Evolutionary conservation across 208 protist genomes (phyloP), one percentile per base, ranked within the genome.

Genomic region (Acanthamoeba lugdunensis): DNA sequence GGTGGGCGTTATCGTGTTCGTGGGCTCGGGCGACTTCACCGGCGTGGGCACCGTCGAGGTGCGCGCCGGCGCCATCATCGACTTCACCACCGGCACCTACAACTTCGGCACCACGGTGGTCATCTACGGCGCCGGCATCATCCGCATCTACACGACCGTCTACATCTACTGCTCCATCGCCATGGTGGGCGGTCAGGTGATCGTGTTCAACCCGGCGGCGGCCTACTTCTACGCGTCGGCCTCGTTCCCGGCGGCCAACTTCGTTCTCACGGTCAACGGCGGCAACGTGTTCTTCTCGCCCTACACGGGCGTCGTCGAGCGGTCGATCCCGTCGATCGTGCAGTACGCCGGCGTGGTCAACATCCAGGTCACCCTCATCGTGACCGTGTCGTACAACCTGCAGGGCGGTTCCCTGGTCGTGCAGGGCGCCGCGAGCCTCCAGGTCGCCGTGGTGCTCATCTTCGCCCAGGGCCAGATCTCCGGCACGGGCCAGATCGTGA

Each of bases 51-150:
- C 33, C 50, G 21, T 92, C 45, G 87, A 92, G n/a, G 69, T 92
- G 11, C 61, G 87, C 61, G 45, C n/a, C 16, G 63, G 25, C 69
- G 41, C 87, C 87, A 54, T 41, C 65, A 11, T 92, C 37, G 69
- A 92, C 87, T 30, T 92, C 16, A 73, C 65, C 50, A 61, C 69
- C 9, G 87, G 87, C 33, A 92, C 87, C 87, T 92, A 81, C 87
- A 92, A 7, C 37, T 37, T 92, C 2, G 37, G 41, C 45, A 45
- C 45, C 21, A 37, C 37, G 45, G 63, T 92, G 4, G 52, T 61
- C 33, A 56, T 92, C 63, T 79, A 48, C 50, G 87, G 87, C 18
- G 37, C 63, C 45, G 87, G 87, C 41, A 41, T 58, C 30, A 81
- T 92, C n/a, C 61, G 61, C 65, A 79, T 92, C 87, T 81, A 71